Percentiles rank a stretch among this genome's conserved stretches.
Conservation (phyloP, 1,284 basidiomycete species). For the Meira nashicola region DNA sequence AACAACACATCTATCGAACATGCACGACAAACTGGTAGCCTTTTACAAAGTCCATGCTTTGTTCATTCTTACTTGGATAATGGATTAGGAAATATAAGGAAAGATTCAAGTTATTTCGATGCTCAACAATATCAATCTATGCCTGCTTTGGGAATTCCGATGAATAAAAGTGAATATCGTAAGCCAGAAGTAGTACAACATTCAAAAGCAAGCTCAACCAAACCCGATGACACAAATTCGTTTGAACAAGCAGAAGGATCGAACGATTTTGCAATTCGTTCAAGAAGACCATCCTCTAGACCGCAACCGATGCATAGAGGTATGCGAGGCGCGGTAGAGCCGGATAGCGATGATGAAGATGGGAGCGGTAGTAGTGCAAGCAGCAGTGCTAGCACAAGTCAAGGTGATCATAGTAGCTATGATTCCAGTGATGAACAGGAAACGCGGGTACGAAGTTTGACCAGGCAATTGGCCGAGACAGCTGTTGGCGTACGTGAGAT, state of each 20-base stretch:
- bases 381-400: background rate
- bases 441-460: conserved; percentile 63
- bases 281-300: background rate
- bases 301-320: conserved; percentile 14
- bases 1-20: background rate
- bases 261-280: too few species aligned
- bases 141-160: background rate
- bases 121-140: background rate
- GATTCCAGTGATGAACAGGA: conserved; percentile 63
- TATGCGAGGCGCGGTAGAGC: conserved; percentile 15
- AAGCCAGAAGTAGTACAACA: background rate
- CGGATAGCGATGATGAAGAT: conserved; percentile 12
- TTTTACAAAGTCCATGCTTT: conserved; percentile 25
- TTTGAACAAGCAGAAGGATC: background rate
- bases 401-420: conserved; percentile 3
- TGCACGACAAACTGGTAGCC: conserved; percentile 1
- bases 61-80: conserved; percentile 39
- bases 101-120: conserved; percentile 1
- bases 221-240: background rate
- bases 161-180: background rate
- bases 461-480: conserved; percentile 89
- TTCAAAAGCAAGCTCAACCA: background rate
- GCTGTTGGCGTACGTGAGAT: conserved; percentile 95
- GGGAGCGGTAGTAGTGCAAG: conserved; percentile 5
- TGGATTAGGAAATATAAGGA: conserved; percentile 18